A percentile compares a stretch with the other conserved stretches of the same genome.
Evolutionary conservation across 805 yeast genomes (phyloP).

Genomic region (Isabelozyma heimii): DNA sequence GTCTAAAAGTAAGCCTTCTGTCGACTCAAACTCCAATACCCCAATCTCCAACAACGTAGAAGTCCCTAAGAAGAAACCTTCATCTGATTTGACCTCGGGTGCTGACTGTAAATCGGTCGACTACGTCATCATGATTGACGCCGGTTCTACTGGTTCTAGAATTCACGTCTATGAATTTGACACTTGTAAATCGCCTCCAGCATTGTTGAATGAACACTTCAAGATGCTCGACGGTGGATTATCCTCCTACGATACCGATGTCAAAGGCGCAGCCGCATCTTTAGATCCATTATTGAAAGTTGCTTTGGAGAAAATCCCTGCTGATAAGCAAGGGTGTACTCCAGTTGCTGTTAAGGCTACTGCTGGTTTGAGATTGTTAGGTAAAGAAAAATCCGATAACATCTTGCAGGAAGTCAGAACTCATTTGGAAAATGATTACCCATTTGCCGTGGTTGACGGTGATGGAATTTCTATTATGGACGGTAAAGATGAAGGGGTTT

Average conservation of each 20-base stretch:
- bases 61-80: neutral
- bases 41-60: slow-evolving; percentile 3
- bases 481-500: slow-evolving; percentile 96
- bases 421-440: slow-evolving; percentile 77
- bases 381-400: slow-evolving; percentile 65
- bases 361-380: slow-evolving; percentile 89
- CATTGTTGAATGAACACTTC: slow-evolving; percentile 73
- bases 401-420: slow-evolving; percentile 74
- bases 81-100: neutral
- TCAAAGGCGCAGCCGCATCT: slow-evolving; percentile 84
- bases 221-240: slow-evolving; percentile 91
- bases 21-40: slow-evolving; percentile 1
- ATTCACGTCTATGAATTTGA: slow-evolving; percentile 92
- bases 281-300: slow-evolving; percentile 75
- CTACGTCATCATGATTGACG: slow-evolving; percentile 92
- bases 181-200: slow-evolving; percentile 82
- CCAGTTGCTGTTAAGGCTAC: slow-evolving; percentile 98
- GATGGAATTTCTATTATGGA: slow-evolving; percentile 93
- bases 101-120: slow-evolving; percentile 41
- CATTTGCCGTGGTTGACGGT: slow-evolving; percentile 85
- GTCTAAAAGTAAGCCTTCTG: neutral
- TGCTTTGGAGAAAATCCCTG: slow-evolving; percentile 79
- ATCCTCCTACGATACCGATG: slow-evolving; percentile 77
- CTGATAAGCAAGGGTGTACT: slow-evolving; percentile 69
- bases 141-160: slow-evolving; percentile 97